Percentiles rank a stretch among this genome's conserved stretches.
phyloP scores from a whole-genome alignment of 371 early-diverging fungal genomes.

The Blastocladiella emersonii region DNA sequence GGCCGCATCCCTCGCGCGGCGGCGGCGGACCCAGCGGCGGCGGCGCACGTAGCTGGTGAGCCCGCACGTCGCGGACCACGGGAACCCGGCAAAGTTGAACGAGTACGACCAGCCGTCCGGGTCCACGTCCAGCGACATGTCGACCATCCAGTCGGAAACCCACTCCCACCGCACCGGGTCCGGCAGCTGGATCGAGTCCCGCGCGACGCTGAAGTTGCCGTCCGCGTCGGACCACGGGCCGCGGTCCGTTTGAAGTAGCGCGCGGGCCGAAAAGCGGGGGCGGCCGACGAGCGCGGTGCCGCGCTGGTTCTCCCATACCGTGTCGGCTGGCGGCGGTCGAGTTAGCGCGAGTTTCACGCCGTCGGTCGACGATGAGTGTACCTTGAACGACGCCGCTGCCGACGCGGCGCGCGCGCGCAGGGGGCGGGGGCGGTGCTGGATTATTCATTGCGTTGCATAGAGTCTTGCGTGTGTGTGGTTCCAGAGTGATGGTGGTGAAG shows the following conservation, averaged over 20 bases:
- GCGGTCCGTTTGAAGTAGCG: slow-evolving; percentile 4
- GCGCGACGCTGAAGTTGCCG: background rate
- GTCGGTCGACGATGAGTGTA: too few relatives aligned
- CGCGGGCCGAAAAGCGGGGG: background rate
- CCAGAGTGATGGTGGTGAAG: too few relatives aligned
- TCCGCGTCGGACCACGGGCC: background rate
- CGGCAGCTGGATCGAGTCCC: background rate
- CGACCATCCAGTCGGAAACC: background rate
- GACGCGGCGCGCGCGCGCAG: too few relatives aligned
- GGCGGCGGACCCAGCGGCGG: background rate
- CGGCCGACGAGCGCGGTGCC: background rate
- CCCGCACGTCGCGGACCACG: slow-evolving; percentile 2
- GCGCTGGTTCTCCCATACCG: slow-evolving; percentile 7
- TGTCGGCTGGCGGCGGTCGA: too few relatives aligned
- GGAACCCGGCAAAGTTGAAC: slow-evolving; percentile 1
- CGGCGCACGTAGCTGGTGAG: slow-evolving; percentile 1
- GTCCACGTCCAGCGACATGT: background rate
- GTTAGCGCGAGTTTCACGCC: too few relatives aligned
- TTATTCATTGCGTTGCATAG: too few relatives aligned
- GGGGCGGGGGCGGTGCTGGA: too few relatives aligned
- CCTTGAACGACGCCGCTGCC: too few relatives aligned
- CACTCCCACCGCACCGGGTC: background rate
- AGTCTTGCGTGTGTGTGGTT: too few relatives aligned
- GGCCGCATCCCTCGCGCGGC: background rate
- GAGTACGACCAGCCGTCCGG: slow-evolving; percentile 3